phyloP scores from a whole-genome alignment of 1,139 yeast genomes.

The Taphrina flavorubra region DNA sequence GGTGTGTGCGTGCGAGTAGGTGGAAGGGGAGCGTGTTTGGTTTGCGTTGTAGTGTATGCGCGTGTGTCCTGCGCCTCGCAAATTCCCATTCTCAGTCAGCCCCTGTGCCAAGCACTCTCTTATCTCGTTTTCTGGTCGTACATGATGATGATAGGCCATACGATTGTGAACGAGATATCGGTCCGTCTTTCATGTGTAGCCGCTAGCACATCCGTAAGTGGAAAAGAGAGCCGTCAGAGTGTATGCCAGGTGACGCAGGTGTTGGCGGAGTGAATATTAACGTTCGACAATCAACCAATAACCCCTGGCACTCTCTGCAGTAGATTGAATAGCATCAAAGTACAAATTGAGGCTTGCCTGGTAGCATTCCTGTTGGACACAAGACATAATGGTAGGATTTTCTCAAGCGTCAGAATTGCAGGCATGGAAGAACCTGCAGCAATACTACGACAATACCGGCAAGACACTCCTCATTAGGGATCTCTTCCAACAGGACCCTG shows the following conservation, averaged over 20 bases:
- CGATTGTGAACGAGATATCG: too few relatives aligned
- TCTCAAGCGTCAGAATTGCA: slow-evolving; percentile 75
- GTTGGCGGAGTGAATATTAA: background rate
- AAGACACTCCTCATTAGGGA: slow-evolving; percentile 73
- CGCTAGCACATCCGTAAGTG: too few relatives aligned
- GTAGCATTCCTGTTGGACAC: background rate
- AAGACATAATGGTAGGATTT: slow-evolving; percentile 56
- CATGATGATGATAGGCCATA: too few relatives aligned
- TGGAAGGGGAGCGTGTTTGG: background rate
- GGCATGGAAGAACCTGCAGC: slow-evolving; percentile 81
- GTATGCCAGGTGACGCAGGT: background rate
- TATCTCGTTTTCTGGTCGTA: too few relatives aligned
- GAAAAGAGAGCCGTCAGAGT: too few relatives aligned
- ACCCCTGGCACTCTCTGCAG: background rate
- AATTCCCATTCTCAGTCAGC: background rate
- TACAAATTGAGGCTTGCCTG: too few relatives aligned
- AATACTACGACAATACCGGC: slow-evolving; percentile 69
- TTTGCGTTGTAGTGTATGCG: too few relatives aligned
- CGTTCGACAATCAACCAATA: background rate
- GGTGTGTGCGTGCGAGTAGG: background rate
- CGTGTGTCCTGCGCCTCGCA: background rate
- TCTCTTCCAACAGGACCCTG: slow-evolving; percentile 73
- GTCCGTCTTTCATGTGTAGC: too few relatives aligned
- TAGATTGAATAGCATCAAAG: too few relatives aligned
- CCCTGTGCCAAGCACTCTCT: too few relatives aligned